Conservation (phyloP, 345 rosid genomes). For the Syzygium aqueum region DNA sequence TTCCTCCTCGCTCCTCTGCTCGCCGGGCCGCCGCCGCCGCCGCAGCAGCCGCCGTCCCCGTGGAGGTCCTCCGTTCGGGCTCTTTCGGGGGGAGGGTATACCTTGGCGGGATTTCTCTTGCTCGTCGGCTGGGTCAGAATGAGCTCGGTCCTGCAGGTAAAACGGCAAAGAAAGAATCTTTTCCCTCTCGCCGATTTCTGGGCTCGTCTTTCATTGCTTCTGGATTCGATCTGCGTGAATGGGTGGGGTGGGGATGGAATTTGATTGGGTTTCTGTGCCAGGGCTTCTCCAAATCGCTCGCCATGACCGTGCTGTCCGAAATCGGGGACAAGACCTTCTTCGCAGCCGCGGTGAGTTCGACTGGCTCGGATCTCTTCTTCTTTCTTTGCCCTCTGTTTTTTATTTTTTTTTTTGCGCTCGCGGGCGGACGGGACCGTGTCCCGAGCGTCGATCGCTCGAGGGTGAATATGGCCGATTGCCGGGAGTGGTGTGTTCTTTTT, state of each 20-base stretch:
- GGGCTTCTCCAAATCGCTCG: constrained; percentile 96
- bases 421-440: not conserved
- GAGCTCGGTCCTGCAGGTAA: constrained; percentile 11
- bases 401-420: not conserved
- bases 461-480: too few relatives aligned
- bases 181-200: not conserved
- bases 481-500: not conserved
- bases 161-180: too few relatives aligned
- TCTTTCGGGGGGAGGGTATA: not conserved
- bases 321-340: constrained; percentile 98
- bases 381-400: not conserved
- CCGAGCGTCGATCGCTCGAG: too few relatives aligned
- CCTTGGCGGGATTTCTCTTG: too few relatives aligned
- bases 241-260: not conserved
- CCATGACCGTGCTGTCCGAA: constrained; percentile 93
- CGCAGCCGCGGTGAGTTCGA: constrained; percentile 84
- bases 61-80: not conserved
- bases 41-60: not conserved
- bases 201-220: not conserved
- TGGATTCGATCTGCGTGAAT: not conserved
- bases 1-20: not conserved
- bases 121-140: not conserved
- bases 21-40: not conserved
- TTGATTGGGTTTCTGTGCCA: constrained; percentile 23
- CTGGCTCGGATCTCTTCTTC: not conserved